A percentile compares a stretch with the other conserved stretches of the same genome.
These are phyloP conservation scores for Graphium sp. DNA, from an alignment of 2,329 filamentous ascomycete genomes.

Conservation along the genomic window DNA sequence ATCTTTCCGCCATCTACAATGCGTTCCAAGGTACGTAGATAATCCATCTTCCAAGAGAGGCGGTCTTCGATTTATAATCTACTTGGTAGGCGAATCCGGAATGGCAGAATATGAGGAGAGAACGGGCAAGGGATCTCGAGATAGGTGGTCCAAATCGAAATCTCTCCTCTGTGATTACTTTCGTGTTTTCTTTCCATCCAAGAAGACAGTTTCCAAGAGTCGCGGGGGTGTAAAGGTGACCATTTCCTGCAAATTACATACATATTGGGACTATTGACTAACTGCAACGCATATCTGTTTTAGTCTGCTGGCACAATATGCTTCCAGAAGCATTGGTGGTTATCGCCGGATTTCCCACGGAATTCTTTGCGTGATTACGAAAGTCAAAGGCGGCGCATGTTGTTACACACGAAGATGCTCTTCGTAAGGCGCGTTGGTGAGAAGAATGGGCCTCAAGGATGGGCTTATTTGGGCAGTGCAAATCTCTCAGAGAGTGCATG, in stretches of 20 bases:
- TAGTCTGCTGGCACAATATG: conserved; percentile 71
- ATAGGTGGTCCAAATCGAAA: too few relatives aligned
- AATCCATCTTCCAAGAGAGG: not conserved
- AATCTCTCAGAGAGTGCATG: conserved; percentile 91
- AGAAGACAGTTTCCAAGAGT: conserved; percentile 48
- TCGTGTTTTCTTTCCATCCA: conserved; percentile 67
- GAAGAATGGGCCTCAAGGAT: conserved; percentile 26
- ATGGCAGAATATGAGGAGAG: too few relatives aligned
- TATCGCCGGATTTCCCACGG: conserved; percentile 51
- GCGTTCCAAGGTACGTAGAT: conserved; percentile 31
- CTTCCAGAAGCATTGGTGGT: conserved; percentile 57
- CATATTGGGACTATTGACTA: not conserved
- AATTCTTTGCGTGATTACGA: conserved; percentile 58
- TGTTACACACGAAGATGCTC: conserved; percentile 79
- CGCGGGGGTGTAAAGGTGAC: conserved; percentile 36
- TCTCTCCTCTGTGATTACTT: conserved; percentile 38
- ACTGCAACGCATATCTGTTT: too few relatives aligned
- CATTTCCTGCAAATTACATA: conserved; percentile 8
- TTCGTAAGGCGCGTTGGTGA: conserved; percentile 20
- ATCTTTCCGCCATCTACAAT: conserved; percentile 41
- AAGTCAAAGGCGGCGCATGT: conserved; percentile 50
- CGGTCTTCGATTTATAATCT: not conserved
- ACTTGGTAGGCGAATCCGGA: conserved; percentile 20
- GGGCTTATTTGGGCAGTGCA: conserved; percentile 78
- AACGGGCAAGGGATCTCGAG: too few relatives aligned